Evolutionary conservation across 768 basidiomycete species (phyloP).

Genomic region (Auricularia auricula-judae): DNA sequence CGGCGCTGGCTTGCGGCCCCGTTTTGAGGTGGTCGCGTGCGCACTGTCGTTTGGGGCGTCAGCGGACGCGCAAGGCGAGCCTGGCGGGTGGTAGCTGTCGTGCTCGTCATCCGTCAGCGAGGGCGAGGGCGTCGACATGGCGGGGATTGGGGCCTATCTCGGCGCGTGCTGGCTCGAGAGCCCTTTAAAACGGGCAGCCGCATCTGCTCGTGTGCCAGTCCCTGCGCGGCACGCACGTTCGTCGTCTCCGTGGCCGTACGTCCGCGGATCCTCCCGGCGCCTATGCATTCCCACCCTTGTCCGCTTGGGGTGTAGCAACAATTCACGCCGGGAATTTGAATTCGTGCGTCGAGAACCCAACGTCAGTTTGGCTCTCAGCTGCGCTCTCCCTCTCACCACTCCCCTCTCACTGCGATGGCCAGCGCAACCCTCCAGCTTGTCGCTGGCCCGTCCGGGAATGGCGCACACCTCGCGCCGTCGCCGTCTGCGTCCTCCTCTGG

Average conservation of each 20-base stretch:
- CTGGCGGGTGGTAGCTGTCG: background rate
- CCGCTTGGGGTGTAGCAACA: too few relatives aligned
- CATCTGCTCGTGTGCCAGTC: background rate
- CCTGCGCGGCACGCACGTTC: background rate
- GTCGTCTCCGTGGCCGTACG: background rate
- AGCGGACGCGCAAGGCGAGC: background rate
- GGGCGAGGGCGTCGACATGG: background rate
- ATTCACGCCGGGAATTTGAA: background rate
- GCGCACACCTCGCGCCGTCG: background rate
- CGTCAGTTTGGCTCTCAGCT: background rate
- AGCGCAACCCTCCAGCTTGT: background rate
- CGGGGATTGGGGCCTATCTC: background rate
- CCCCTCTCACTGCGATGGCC: background rate
- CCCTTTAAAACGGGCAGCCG: background rate
- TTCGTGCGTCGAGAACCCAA: background rate
- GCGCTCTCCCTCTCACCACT: background rate
- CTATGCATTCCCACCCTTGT: too few relatives aligned
- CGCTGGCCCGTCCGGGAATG: background rate
- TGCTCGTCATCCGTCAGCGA: background rate
- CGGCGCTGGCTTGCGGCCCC: background rate
- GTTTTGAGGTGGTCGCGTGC: background rate
- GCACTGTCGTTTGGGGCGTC: background rate
- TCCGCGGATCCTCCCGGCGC: background rate
- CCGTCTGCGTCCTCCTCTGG: background rate
- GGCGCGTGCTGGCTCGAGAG: background rate